Evolutionary conservation across 192 early-diverging fungal genomes (phyloP), one percentile per base, ranked within the genome.

Genomic region (Entomortierella beljakovae): DNA sequence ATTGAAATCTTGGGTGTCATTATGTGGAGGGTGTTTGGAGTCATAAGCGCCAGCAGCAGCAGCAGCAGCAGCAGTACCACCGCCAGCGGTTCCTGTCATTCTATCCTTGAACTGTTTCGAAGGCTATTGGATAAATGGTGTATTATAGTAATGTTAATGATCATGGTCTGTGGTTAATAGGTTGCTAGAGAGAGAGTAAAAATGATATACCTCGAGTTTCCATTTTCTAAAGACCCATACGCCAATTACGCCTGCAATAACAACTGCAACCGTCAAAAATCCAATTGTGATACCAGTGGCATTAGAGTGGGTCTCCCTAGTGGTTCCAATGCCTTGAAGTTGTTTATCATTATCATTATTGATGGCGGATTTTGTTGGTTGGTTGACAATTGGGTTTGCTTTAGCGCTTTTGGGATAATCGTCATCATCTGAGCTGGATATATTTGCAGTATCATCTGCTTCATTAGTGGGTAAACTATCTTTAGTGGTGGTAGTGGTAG

Each of bases 211-310:
- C 38, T 61, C 58, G 11, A 80, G 50, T 56, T 79, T 82, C 69
- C 70, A 79, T 49, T 77, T 82, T 54, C 75, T 64, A 48, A 80
- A 77, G 37, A 82, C 61, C 75, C 79, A 82, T 15, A 82, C 40
- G 32, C 79, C 65, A 25, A 81, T 68, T 15, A 42, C 61, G 5
- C 52, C 29, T 3, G 54, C 71, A 42, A 65, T 22, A 11, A 69
- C n/a, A 25, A 74, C 10, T 2, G 61, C 64, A 4, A 38, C 80
- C 25, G 69, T n/a, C 20, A 74, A 26, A n/a, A 63, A 28, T 2
- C 79, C 79, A 25, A 62, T 55, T 0, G 57, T 77, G 4, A 64
- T n/a, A 3, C 61, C 50, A 25, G 22, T 60, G 10, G 61, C 50
- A 23, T 53, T 54, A 18, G 42, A 37, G 15, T 22, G 25, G 0